Conservation (phyloP, 495 filamentous ascomycete species). For the Talaromyces trachyspermus region DNA sequence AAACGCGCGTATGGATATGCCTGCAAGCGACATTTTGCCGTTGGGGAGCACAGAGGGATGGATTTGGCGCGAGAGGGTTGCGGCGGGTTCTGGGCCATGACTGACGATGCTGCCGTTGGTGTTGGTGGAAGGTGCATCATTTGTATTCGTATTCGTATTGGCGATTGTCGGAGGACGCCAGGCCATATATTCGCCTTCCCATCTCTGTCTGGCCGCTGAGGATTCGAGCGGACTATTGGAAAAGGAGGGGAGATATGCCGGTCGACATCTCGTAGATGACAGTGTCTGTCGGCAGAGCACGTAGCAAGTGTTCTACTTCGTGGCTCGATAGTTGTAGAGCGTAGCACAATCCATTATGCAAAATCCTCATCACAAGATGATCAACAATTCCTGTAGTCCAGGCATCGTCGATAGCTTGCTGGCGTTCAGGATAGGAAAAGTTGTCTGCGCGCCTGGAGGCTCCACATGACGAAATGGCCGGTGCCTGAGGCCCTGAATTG, state of each 20-base stretch:
- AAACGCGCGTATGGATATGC: slow-evolving; percentile 72
- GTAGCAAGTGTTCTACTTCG: too few species aligned
- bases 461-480: too few species aligned
- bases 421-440: too few species aligned
- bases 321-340: too few species aligned
- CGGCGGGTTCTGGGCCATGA: slow-evolving; percentile 4
- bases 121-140: background rate
- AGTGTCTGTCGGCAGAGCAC: too few species aligned
- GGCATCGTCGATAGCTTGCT: too few species aligned
- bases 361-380: too few species aligned
- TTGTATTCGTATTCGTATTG: background rate
- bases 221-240: background rate
- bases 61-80: slow-evolving; percentile 7
- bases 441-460: too few species aligned
- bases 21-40: slow-evolving; percentile 63
- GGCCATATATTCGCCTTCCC: slow-evolving; percentile 7
- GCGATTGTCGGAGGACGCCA: slow-evolving; percentile 18
- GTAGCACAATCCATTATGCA: too few species aligned
- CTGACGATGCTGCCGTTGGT: slow-evolving; percentile 5
- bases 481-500: too few species aligned
- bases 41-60: slow-evolving; percentile 27
- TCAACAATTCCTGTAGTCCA: too few species aligned
- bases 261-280: slow-evolving; percentile 5
- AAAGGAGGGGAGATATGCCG: background rate
- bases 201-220: background rate